These are phyloP conservation scores for Ophiostoma ulmi DNA, from an alignment of 2,329 filamentous ascomycete genomes.

Conservation along the genomic window DNA sequence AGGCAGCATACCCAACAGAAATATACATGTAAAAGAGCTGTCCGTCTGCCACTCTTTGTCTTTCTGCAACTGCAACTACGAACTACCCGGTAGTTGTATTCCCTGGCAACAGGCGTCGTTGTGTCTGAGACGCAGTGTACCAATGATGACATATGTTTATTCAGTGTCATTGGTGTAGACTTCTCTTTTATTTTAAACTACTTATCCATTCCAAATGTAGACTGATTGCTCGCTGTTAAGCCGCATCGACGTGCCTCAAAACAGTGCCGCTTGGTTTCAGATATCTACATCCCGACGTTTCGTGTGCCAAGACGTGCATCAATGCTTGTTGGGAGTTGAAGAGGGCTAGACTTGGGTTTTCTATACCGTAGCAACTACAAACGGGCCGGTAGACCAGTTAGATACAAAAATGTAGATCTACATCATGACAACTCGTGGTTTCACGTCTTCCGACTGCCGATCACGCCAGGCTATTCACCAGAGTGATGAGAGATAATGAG, in stretches of 20 bases:
- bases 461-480: neutral
- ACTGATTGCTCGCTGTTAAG: neutral
- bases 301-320: conserved; percentile 7
- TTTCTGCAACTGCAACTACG: neutral
- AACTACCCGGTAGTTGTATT: neutral
- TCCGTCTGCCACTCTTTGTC: neutral
- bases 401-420: neutral
- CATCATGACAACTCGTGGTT: neutral
- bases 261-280: neutral
- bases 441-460: neutral
- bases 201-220: neutral
- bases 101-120: neutral
- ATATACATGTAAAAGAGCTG: neutral
- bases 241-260: conserved; percentile 4
- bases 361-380: neutral
- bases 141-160: neutral
- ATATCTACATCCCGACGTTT: neutral
- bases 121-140: conserved; percentile 1
- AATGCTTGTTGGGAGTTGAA: neutral
- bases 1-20: neutral
- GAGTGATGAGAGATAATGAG: neutral
- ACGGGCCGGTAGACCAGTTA: neutral
- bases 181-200: neutral
- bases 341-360: neutral
- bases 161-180: neutral